These are phyloP conservation scores for Turritis glabra DNA, from an alignment of 345 rosid genomes.

Conservation along the genomic window DNA sequence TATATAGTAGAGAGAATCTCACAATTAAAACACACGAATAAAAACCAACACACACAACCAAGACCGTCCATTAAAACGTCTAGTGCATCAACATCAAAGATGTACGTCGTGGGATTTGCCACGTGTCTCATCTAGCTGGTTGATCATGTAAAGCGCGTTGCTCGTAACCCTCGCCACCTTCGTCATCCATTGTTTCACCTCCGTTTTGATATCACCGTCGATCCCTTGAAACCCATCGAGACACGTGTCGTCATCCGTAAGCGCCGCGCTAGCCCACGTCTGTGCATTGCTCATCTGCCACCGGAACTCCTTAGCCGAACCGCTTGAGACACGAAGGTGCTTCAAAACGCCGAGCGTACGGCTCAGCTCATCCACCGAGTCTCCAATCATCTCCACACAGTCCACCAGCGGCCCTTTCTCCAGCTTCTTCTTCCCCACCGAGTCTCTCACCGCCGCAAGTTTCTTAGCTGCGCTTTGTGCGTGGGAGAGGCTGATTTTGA, in stretches of 20 bases:
- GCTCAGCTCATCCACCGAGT: slow-evolving; percentile 67
- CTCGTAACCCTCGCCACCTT: slow-evolving; percentile 74
- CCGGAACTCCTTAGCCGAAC: slow-evolving; percentile 44
- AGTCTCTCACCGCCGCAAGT: slow-evolving; percentile 35
- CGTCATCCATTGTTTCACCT: slow-evolving; percentile 54
- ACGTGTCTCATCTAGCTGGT: slow-evolving; percentile 50
- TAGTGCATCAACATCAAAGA: slow-evolving; percentile 22
- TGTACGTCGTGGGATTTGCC: slow-evolving; percentile 29
- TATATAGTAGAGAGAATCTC: neutral
- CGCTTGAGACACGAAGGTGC: slow-evolving; percentile 39
- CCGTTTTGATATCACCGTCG: slow-evolving; percentile 44
- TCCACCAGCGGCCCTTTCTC: slow-evolving; percentile 61
- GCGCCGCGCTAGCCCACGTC: slow-evolving; percentile 87
- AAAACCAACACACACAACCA: slow-evolving; percentile 13
- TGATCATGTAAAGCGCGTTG: slow-evolving; percentile 83
- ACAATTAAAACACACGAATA: neutral
- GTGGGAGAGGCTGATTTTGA: slow-evolving; percentile 59
- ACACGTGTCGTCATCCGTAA: slow-evolving; percentile 89
- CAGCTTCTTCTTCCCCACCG: slow-evolving; percentile 29
- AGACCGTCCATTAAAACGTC: slow-evolving; percentile 21
- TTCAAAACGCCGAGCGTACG: slow-evolving; percentile 56
- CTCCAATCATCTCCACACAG: slow-evolving; percentile 74
- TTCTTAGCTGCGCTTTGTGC: slow-evolving; percentile 42
- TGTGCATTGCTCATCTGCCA: slow-evolving; percentile 77
- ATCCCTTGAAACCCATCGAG: slow-evolving; percentile 70